These are phyloP conservation scores for Abrus pulchellus DNA, from an alignment of 306 rosid species.

Conservation along the genomic window DNA sequence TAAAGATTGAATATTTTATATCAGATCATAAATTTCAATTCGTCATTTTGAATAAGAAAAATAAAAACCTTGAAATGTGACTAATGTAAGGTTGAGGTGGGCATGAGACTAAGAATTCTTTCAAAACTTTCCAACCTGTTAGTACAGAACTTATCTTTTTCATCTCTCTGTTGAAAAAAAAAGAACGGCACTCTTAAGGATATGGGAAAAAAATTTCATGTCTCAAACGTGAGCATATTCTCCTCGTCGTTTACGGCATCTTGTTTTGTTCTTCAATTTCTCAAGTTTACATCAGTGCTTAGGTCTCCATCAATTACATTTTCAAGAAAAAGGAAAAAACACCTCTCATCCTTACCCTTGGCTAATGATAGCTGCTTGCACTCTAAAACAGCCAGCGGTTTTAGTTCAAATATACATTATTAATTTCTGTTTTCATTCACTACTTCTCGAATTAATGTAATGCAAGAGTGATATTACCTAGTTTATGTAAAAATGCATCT, in stretches of 20 bases:
- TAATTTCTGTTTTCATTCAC: background rate
- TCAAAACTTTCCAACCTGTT: too few species aligned
- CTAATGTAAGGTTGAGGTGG: too few species aligned
- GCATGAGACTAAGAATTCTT: too few species aligned
- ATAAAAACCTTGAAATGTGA: too few species aligned
- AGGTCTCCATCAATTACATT: background rate
- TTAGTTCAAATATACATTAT: background rate
- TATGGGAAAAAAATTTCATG: background rate
- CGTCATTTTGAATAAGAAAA: too few species aligned
- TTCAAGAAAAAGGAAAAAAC: too few species aligned
- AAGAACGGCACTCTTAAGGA: too few species aligned
- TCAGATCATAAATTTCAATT: too few species aligned
- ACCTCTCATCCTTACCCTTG: background rate
- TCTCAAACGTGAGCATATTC: background rate
- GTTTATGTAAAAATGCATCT: too few species aligned
- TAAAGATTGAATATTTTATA: too few species aligned
- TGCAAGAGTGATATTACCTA: background rate
- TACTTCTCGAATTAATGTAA: background rate
- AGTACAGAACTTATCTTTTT: too few species aligned
- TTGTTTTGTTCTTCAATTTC: background rate
- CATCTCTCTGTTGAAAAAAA: too few species aligned
- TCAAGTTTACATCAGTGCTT: background rate
- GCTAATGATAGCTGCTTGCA: background rate
- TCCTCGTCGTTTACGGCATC: background rate
- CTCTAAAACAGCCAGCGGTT: background rate